phyloP scores from a whole-genome alignment of 768 basidiomycete genomes.

The Boletus coccyginus region DNA sequence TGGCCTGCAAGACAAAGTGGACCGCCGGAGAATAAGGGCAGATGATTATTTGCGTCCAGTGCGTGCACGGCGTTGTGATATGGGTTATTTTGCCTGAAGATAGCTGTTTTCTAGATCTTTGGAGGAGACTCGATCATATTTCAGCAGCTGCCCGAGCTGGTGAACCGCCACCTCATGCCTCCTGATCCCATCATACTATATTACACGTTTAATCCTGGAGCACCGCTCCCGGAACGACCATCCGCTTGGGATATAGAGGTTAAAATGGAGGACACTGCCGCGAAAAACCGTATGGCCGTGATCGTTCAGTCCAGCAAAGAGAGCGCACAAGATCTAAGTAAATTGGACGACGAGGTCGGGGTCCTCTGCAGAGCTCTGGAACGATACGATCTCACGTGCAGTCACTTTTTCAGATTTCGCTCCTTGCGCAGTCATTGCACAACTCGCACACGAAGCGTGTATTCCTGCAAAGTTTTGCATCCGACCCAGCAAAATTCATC shows the following conservation, averaged over 20 bases:
- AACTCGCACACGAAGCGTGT: constrained; percentile 85
- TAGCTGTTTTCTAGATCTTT: constrained; percentile 52
- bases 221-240: constrained; percentile 64
- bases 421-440: constrained; percentile 79
- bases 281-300: constrained; percentile 76
- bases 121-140: constrained; percentile 69
- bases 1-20: constrained; percentile 78
- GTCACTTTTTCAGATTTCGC: constrained; percentile 58
- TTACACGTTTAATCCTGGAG: constrained; percentile 65
- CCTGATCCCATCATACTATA: constrained; percentile 81
- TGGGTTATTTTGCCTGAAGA: not conserved
- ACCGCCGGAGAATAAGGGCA: constrained; percentile 64
- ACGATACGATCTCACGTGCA: constrained; percentile 18
- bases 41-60: constrained; percentile 70
- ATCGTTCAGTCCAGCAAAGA: constrained; percentile 69
- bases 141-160: constrained; percentile 78
- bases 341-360: constrained; percentile 86
- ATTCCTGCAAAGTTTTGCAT: constrained; percentile 80
- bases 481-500: constrained; percentile 76
- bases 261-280: constrained; percentile 74
- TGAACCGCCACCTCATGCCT: constrained; percentile 73
- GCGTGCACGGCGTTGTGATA: constrained; percentile 15
- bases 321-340: constrained; percentile 59
- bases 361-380: not conserved
- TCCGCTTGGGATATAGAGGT: constrained; percentile 86